These are phyloP conservation scores for Triticum aestivum DNA, from an alignment of 176 grass and related monocot genomes.

Conservation along the genomic window IWGSC_CS_RefSeq_v2.1 NC_057812.1:600514590-600515089, in stretches of 20 bases:
- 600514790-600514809: conserved; percentile 4
- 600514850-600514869: background rate
- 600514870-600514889: background rate
- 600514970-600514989: conserved; percentile 66
- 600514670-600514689: background rate
- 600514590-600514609: too few relatives aligned
- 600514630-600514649: background rate
- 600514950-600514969: conserved; percentile 82
- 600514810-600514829: conserved; percentile 22
- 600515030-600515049: conserved; percentile 97
- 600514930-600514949: conserved; percentile 35
- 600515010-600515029: conserved; percentile 99
- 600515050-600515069: conserved; percentile 94
- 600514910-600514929: background rate
- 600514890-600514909: background rate
- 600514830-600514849: background rate
- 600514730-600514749: background rate
- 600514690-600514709: background rate
- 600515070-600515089: conserved; percentile 95
- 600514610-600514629: too few relatives aligned
- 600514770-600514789: background rate
- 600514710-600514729: background rate
- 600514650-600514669: background rate
- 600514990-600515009: conserved; percentile 68
- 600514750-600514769: too few relatives aligned